Conservation (phyloP, 164 flowering plant species). For the Aristolochia contorta region DNA sequence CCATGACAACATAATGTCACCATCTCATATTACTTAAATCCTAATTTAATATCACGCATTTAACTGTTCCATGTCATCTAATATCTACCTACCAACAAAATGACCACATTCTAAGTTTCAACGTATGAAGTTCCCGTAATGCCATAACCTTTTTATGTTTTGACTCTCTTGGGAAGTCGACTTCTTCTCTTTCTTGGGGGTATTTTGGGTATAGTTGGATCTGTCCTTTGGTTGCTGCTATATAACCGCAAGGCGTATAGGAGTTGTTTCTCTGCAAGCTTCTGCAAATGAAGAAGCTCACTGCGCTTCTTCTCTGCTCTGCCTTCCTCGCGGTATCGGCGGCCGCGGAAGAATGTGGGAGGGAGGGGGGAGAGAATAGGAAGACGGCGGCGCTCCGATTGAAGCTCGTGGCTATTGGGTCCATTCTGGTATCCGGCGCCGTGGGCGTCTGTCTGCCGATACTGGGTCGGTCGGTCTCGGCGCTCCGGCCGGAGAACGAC, state of each 20-base stretch:
- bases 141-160: too few species aligned
- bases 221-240: background rate
- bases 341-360: background rate
- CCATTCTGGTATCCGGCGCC: conserved; percentile 19
- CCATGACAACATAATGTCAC: conserved; percentile 4
- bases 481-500: conserved; percentile 17
- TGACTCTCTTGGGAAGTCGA: background rate
- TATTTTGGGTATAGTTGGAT: background rate
- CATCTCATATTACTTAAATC: background rate
- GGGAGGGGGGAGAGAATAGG: conserved; percentile 4
- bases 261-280: background rate
- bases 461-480: conserved; percentile 14
- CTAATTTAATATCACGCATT: background rate
- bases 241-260: background rate
- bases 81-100: background rate
- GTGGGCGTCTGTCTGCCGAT: conserved; percentile 23
- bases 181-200: background rate
- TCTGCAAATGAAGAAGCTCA: conserved; percentile 1
- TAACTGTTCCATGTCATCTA: background rate
- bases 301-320: background rate
- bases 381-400: conserved; percentile 11
- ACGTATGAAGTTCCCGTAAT: too few species aligned
- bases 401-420: conserved; percentile 16
- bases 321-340: background rate
- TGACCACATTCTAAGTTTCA: conserved; percentile 1